These are phyloP conservation scores for Thermothelomyces thermophilus DNA, from an alignment of 2,329 filamentous ascomycete species.

Conservation along the genomic window DNA sequence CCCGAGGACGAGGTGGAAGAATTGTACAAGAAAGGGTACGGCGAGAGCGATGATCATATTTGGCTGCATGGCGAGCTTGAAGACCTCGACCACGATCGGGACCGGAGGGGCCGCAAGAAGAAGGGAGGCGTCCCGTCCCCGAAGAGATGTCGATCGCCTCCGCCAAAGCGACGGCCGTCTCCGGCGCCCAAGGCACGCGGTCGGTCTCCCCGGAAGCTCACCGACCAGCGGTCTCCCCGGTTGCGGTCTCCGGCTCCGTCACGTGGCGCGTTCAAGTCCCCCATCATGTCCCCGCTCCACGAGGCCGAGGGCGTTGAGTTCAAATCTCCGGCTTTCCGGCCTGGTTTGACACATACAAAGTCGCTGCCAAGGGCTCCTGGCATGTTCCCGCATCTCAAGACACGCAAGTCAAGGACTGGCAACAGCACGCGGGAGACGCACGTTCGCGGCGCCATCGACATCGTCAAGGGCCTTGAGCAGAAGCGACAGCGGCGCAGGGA, in stretches of 20 bases:
- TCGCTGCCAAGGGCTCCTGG: conserved; percentile 77
- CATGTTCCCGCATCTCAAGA: conserved; percentile 53
- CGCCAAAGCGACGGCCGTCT: conserved; percentile 42
- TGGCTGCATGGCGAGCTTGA: conserved; percentile 70
- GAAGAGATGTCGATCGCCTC: conserved; percentile 53
- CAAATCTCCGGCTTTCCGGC: conserved; percentile 49
- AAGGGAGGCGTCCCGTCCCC: conserved; percentile 50
- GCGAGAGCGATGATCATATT: conserved; percentile 61
- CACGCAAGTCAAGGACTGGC: conserved; percentile 27
- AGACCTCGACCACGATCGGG: conserved; percentile 54
- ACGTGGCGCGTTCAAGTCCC: conserved; percentile 42
- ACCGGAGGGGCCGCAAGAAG: conserved; percentile 43
- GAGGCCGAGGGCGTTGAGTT: conserved; percentile 36
- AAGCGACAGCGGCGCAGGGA: conserved; percentile 90
- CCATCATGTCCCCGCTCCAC: conserved; percentile 39
- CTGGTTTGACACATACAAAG: conserved; percentile 69
- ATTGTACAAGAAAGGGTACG: conserved; percentile 47
- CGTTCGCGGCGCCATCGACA: conserved; percentile 90
- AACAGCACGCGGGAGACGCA: conserved; percentile 49
- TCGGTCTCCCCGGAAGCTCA: conserved; percentile 52
- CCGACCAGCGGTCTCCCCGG: conserved; percentile 63
- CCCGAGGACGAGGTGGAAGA: conserved; percentile 78
- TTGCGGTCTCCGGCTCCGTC: conserved; percentile 64
- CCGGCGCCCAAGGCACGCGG: conserved; percentile 46
- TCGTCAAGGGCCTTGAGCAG: conserved; percentile 90